Evolutionary conservation across 2,329 filamentous ascomycete species (phyloP).

Genomic region (Didymellaceae sp.): DNA sequence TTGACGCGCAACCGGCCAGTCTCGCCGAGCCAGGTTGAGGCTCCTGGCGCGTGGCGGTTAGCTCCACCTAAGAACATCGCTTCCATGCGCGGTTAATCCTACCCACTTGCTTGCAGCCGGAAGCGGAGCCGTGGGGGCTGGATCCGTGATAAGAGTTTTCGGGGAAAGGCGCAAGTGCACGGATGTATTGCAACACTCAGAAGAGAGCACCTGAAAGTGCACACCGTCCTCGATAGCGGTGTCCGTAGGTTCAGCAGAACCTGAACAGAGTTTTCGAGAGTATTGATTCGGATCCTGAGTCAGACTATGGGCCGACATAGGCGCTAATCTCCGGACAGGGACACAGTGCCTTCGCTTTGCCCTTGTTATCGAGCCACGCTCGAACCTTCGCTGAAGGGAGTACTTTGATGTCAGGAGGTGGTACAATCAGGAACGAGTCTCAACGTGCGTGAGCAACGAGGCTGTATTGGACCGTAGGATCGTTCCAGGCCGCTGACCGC

Average conservation of each 20-base stretch:
- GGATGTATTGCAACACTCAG: background rate
- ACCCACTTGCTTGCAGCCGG: constrained; percentile 16
- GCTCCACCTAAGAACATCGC: constrained; percentile 19
- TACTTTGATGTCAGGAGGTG: constrained; percentile 10
- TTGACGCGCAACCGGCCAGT: constrained; percentile 10
- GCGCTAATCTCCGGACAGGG: constrained; percentile 2
- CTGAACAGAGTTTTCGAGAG: background rate
- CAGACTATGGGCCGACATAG: background rate
- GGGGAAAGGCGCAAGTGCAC: constrained; percentile 7
- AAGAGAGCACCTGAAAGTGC: constrained; percentile 4
- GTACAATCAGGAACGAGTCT: constrained; percentile 11
- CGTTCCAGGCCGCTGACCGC: constrained; percentile 1
- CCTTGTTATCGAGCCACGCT: constrained; percentile 11
- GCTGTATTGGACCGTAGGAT: constrained; percentile 3
- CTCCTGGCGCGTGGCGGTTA: constrained; percentile 18
- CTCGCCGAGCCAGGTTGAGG: constrained; percentile 21
- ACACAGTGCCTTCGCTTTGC: background rate
- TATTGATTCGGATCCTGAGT: background rate
- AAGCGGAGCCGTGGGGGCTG: constrained; percentile 20
- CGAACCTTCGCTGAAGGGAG: constrained; percentile 1
- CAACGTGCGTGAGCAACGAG: constrained; percentile 5
- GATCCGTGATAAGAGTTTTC: constrained; percentile 19
- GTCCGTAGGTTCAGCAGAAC: constrained; percentile 8
- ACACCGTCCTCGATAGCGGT: constrained; percentile 12
- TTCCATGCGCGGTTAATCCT: constrained; percentile 22